Evolutionary conservation across 164 flowering plant species (phyloP).

Genomic region (Nymphaea thermarum): DNA sequence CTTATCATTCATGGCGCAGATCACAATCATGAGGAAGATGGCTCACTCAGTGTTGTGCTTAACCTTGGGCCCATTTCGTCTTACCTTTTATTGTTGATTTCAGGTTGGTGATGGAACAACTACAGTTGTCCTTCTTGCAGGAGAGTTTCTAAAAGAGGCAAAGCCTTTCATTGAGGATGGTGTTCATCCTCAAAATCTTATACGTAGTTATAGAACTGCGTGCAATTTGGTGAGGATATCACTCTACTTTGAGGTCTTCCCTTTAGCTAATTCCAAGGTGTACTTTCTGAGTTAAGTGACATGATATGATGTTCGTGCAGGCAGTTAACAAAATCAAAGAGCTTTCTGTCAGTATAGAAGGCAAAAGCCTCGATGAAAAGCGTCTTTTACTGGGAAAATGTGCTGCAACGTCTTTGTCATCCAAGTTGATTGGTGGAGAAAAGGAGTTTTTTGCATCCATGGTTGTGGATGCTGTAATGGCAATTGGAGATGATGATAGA

Average conservation of each 20-base stretch:
- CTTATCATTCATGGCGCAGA: no score
- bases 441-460: slow-evolving; percentile 93
- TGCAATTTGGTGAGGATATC: slow-evolving; percentile 37
- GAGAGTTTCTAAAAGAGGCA: slow-evolving; percentile 90
- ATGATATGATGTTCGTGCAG: slow-evolving; percentile 18
- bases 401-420: slow-evolving; percentile 93
- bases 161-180: slow-evolving; percentile 98
- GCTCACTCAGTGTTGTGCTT: neutral
- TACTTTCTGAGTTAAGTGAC: neutral
- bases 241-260: neutral
- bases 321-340: slow-evolving; percentile 82
- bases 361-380: slow-evolving; percentile 80
- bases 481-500: slow-evolving; percentile 81
- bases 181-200: slow-evolving; percentile 87
- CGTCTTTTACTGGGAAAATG: slow-evolving; percentile 74
- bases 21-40: no score
- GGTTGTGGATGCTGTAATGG: slow-evolving; percentile 95
- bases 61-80: neutral
- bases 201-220: slow-evolving; percentile 77
- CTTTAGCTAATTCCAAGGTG: neutral
- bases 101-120: slow-evolving; percentile 99
- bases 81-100: slow-evolving; percentile 5
- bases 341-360: slow-evolving; percentile 77
- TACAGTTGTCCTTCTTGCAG: slow-evolving; percentile 91
- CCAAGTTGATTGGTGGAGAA: slow-evolving; percentile 96